Conservation (phyloP, 2,329 filamentous ascomycete genomes). For the Fusarium clavum region DNA sequence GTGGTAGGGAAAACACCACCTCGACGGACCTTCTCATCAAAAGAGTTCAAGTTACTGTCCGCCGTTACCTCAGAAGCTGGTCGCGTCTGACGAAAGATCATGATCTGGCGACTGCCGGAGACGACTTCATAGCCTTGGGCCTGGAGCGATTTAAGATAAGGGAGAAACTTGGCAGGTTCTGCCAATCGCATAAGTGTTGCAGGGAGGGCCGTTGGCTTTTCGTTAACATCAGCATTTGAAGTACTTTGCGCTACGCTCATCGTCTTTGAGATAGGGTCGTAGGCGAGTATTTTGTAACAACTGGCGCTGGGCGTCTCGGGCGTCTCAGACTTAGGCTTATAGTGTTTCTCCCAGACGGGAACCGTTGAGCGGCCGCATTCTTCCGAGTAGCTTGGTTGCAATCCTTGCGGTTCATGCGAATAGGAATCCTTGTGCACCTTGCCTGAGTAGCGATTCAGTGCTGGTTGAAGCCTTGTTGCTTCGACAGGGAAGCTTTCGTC, state of each 20-base stretch:
- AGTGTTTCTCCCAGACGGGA: constrained; percentile 54
- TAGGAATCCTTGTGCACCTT: constrained; percentile 51
- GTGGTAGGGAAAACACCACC: constrained; percentile 71
- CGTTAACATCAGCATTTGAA: constrained; percentile 62
- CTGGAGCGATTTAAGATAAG: constrained; percentile 69
- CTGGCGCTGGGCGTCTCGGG: constrained; percentile 1
- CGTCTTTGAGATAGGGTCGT: constrained; percentile 68
- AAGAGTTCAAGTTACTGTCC: constrained; percentile 62
- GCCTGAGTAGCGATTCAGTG: constrained; percentile 45
- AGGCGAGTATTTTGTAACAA: constrained; percentile 74
- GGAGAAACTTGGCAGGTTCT: constrained; percentile 73
- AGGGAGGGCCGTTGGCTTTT: constrained; percentile 66
- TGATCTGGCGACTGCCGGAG: constrained; percentile 70
- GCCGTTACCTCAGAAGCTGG: constrained; percentile 16
- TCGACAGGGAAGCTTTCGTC: constrained; percentile 56
- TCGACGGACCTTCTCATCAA: constrained; percentile 65
- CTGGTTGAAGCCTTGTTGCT: constrained; percentile 45
- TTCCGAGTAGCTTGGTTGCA: constrained; percentile 60
- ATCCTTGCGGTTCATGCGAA: constrained; percentile 59
- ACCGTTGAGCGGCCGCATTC: constrained; percentile 54
- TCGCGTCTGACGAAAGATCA: constrained; percentile 73
- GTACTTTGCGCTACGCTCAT: constrained; percentile 71
- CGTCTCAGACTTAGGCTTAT: constrained; percentile 2
- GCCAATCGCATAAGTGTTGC: constrained; percentile 71
- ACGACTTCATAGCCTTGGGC: constrained; percentile 74